Conservation (phyloP, 176 grass and related monocot genomes). For the Raddia guianensis region DNA sequence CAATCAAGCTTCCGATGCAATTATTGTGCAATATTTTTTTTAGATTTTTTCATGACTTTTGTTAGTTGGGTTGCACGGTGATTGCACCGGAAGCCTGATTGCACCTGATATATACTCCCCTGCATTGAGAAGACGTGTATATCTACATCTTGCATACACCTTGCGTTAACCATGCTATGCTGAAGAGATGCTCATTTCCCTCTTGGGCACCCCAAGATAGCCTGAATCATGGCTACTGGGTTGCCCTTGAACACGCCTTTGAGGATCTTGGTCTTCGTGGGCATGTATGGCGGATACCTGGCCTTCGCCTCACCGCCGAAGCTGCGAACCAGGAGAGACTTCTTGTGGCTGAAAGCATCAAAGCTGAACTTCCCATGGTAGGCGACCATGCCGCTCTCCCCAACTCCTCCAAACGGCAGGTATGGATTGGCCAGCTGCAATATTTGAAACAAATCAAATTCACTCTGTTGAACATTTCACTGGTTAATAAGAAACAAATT, state of each 20-base stretch:
- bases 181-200: conserved; percentile 7
- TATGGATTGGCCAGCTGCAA: conserved; percentile 57
- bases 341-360: conserved; percentile 75
- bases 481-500: neutral
- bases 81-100: too few relatives aligned
- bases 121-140: neutral
- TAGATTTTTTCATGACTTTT: too few relatives aligned
- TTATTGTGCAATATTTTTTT: too few relatives aligned
- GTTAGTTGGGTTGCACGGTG: too few relatives aligned
- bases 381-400: conserved; percentile 69
- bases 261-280: conserved; percentile 58
- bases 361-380: conserved; percentile 93
- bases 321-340: conserved; percentile 55
- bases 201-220: conserved; percentile 47
- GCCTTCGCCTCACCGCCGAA: conserved; percentile 50
- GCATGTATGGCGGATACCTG: conserved; percentile 73
- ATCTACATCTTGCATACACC: neutral
- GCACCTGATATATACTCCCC: too few relatives aligned
- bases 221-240: conserved; percentile 50
- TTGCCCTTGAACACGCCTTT: conserved; percentile 61
- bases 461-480: neutral
- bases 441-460: conserved; percentile 9
- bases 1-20: too few relatives aligned
- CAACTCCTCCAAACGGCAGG: conserved; percentile 82
- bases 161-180: neutral